A percentile compares a stretch with the other conserved stretches of the same genome.
phyloP scores from a whole-genome alignment of 176 grass and related monocot genomes.

The Ensete glaucum region DNA sequence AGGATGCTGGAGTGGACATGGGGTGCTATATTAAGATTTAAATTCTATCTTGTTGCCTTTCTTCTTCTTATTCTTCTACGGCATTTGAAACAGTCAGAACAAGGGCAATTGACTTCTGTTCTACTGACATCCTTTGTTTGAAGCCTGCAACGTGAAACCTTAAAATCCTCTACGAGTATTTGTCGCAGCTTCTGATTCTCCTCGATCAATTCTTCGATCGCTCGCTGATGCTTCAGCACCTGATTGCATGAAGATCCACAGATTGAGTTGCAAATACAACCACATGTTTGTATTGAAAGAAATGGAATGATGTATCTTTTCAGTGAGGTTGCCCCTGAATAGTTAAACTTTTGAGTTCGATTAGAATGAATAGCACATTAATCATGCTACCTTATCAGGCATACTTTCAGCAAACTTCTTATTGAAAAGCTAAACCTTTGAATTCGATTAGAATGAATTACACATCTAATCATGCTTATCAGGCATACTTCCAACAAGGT shows the following conservation, averaged over 20 bases:
- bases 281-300: neutral
- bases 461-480: too few species aligned
- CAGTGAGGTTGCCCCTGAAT: too few species aligned
- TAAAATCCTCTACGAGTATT: constrained; percentile 72
- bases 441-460: too few species aligned
- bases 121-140: constrained; percentile 19
- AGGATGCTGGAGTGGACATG: too few species aligned
- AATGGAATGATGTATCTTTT: too few species aligned
- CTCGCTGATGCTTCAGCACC: constrained; percentile 72
- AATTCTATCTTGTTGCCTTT: constrained; percentile 44
- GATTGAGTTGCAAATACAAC: neutral
- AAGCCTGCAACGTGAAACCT: constrained; percentile 53
- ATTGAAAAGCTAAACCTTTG: too few species aligned
- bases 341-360: neutral
- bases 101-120: constrained; percentile 45
- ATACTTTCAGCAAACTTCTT: too few species aligned
- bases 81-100: constrained; percentile 89
- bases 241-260: constrained; percentile 7
- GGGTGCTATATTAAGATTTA: neutral
- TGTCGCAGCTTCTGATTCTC: constrained; percentile 64
- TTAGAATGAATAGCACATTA: neutral
- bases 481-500: too few species aligned
- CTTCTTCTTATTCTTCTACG: constrained; percentile 35
- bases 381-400: too few species aligned
- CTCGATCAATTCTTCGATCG: constrained; percentile 56